Evolutionary conservation across 495 filamentous ascomycete species (phyloP).

Genomic region (Penicillium nucicola): DNA sequence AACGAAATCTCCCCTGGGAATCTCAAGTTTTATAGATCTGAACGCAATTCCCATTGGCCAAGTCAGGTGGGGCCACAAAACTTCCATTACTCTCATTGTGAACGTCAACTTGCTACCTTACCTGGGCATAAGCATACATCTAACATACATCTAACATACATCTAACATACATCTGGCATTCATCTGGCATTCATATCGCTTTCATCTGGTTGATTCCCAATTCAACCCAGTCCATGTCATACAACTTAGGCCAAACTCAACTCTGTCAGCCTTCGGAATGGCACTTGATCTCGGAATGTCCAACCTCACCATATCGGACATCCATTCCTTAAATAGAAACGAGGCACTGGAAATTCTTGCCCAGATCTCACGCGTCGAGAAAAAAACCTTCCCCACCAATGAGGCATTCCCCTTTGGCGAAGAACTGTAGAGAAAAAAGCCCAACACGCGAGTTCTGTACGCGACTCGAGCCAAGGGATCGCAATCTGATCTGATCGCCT

Average conservation of each 20-base stretch:
- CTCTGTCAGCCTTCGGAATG: constrained; percentile 14
- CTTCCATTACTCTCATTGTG: no score
- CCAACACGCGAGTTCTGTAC: constrained; percentile 53
- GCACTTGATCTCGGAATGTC: constrained; percentile 27
- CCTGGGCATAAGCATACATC: no score
- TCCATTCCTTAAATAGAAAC: constrained; percentile 40
- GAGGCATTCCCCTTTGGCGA: constrained; percentile 52
- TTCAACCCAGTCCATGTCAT: neutral
- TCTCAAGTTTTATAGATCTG: no score
- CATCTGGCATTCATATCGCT: no score
- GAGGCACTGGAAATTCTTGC: constrained; percentile 39
- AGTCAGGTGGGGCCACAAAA: no score
- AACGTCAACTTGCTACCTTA: no score
- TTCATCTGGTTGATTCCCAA: neutral
- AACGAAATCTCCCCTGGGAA: no score
- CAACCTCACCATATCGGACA: constrained; percentile 34
- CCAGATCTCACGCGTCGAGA: constrained; percentile 49
- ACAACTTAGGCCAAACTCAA: constrained; percentile 12
- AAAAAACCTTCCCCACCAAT: constrained; percentile 55
- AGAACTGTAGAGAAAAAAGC: constrained; percentile 52
- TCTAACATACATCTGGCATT: no score
- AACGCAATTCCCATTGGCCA: no score
- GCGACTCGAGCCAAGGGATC: constrained; percentile 26
- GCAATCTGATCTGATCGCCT: constrained; percentile 38
- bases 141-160: no score